Conservation (phyloP, 441 rosid species). For the Euphorbia neoarborescens region DNA sequence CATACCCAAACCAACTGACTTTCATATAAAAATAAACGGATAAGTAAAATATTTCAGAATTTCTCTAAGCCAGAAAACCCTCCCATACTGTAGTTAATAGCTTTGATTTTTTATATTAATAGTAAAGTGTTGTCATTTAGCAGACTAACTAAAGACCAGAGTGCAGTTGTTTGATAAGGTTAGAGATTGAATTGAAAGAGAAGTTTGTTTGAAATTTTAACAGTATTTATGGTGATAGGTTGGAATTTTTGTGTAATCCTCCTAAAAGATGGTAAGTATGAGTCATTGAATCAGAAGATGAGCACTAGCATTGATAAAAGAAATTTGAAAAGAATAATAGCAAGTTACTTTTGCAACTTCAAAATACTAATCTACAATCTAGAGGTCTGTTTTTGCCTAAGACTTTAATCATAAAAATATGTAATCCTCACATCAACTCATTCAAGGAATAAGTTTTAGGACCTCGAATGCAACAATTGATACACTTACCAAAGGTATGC, state of each 20-base stretch:
- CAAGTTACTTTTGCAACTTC: not conserved
- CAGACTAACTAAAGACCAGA: not conserved
- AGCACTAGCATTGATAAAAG: not conserved
- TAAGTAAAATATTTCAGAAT: no score
- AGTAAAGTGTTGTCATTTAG: not conserved
- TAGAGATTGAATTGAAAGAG: not conserved
- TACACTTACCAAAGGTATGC: no score
- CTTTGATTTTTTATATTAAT: no score
- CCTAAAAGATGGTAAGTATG: not conserved
- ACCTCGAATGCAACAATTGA: no score
- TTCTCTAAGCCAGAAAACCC: not conserved
- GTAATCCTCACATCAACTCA: no score
- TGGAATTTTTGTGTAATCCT: not conserved
- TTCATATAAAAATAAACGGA: not conserved
- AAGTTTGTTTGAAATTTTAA: no score
- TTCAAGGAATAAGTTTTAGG: no score
- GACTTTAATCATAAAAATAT: not conserved
- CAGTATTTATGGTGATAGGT: not conserved
- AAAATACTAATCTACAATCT: not conserved
- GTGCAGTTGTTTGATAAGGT: no score
- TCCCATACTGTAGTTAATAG: not conserved
- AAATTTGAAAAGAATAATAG: not conserved
- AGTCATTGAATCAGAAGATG: not conserved
- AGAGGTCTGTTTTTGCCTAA: not conserved
- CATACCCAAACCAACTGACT: not conserved